phyloP scores from a whole-genome alignment of 2,329 filamentous ascomycete genomes.

The Pseudohalonectria lignicola region DNA sequence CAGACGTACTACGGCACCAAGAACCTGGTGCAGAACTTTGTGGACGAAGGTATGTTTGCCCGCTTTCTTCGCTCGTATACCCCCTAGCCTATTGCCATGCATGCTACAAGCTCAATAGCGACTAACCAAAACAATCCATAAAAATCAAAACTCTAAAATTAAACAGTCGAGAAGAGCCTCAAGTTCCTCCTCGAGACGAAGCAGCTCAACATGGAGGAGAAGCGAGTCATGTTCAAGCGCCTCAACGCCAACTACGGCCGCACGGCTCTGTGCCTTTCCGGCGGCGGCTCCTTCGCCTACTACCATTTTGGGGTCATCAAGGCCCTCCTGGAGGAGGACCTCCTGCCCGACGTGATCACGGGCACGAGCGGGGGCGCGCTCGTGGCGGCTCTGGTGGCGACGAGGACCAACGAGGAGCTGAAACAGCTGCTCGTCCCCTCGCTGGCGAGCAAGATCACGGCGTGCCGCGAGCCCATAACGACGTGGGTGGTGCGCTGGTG shows the following conservation, averaged over 20 bases:
- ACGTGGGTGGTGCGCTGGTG: slow-evolving; percentile 82
- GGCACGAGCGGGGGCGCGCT: slow-evolving; percentile 92
- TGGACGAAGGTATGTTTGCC: slow-evolving; percentile 57
- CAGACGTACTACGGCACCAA: slow-evolving; percentile 99
- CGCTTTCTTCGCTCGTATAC: too few relatives aligned
- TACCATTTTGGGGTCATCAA: slow-evolving; percentile 93
- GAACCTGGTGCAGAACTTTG: slow-evolving; percentile 76
- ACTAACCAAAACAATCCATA: slow-evolving; percentile 7
- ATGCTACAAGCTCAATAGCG: too few relatives aligned
- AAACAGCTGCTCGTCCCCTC: slow-evolving; percentile 77
- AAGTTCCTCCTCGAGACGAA: slow-evolving; percentile 57
- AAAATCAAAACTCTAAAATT: too few relatives aligned
- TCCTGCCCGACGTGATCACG: slow-evolving; percentile 88
- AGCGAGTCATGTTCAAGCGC: slow-evolving; percentile 75
- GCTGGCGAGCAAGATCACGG: slow-evolving; percentile 73
- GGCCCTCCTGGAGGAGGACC: slow-evolving; percentile 73
- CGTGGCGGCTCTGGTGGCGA: slow-evolving; percentile 77
- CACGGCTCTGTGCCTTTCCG: slow-evolving; percentile 85
- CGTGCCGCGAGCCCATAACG: slow-evolving; percentile 66
- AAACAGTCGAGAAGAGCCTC: slow-evolving; percentile 51
- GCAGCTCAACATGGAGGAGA: slow-evolving; percentile 60
- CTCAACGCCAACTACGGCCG: slow-evolving; percentile 84
- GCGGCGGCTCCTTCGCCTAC: slow-evolving; percentile 89
- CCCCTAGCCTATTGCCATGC: too few relatives aligned
- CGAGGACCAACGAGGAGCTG: slow-evolving; percentile 84